These are phyloP conservation scores for Pyracantha coccinea DNA, from an alignment of 331 rosid genomes.

Conservation along the genomic window DNA sequence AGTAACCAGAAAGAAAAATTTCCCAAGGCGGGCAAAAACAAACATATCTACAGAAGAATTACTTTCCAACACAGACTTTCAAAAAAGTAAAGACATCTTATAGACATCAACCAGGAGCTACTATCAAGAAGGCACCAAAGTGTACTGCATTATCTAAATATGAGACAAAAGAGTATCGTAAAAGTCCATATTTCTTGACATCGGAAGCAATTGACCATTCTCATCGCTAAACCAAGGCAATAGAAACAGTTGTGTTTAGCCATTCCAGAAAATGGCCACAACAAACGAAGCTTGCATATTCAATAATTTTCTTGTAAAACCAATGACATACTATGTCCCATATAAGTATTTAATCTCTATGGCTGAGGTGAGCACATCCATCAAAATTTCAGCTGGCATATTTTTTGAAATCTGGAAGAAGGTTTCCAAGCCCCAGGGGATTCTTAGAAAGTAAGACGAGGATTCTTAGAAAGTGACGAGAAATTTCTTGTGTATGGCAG, in stretches of 20 bases:
- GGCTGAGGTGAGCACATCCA: not conserved
- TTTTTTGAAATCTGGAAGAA: slow-evolving; percentile 1
- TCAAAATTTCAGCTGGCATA: not conserved
- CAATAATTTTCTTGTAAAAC: not conserved
- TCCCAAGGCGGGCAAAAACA: not conserved
- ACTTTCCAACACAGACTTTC: not conserved
- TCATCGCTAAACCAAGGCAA: not conserved
- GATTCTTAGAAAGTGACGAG: not conserved
- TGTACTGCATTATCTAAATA: not conserved
- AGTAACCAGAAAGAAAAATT: not conserved
- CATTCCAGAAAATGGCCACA: not conserved
- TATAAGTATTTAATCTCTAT: not conserved
- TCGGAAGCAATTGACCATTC: not conserved
- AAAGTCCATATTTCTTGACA: not conserved
- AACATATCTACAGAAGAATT: not conserved
- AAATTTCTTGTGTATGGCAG: not conserved
- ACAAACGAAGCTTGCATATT: not conserved
- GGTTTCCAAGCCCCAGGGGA: slow-evolving; percentile 4
- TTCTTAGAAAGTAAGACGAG: not conserved
- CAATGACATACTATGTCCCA: not conserved
- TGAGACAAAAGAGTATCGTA: not conserved
- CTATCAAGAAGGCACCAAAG: not conserved
- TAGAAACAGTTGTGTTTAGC: not conserved
- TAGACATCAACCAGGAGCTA: not conserved
- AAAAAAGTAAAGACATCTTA: not conserved